phyloP scores from a whole-genome alignment of 345 rosid species.

The Salix arbutifolia region DNA sequence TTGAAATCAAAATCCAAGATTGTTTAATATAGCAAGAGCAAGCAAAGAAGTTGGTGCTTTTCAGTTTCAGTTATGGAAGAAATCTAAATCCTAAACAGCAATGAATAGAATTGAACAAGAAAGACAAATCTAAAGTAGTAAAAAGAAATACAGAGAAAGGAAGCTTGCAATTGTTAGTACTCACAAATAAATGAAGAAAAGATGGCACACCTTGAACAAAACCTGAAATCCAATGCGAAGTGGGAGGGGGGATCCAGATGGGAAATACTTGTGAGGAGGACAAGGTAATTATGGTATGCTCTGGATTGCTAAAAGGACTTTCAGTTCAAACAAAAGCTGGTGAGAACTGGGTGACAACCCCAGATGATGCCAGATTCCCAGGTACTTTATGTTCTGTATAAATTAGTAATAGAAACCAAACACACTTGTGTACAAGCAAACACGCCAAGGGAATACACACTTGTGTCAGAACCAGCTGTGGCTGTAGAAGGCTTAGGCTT shows the following conservation, averaged over 20 bases:
- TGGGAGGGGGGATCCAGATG: neutral
- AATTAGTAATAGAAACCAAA: neutral
- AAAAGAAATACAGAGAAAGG: conserved; percentile 1
- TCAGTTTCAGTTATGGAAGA: neutral
- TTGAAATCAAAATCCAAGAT: neutral
- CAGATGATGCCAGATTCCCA: conserved; percentile 28
- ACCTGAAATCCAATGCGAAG: neutral
- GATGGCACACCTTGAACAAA: conserved; percentile 35
- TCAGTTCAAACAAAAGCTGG: conserved; percentile 17
- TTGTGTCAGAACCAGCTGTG: neutral
- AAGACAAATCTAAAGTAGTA: neutral
- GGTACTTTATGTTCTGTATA: neutral
- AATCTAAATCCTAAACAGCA: neutral
- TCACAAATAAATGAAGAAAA: conserved; percentile 8
- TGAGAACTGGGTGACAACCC: conserved; percentile 17
- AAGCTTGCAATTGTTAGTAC: neutral
- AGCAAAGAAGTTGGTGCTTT: neutral
- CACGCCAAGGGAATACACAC: neutral
- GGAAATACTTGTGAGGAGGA: neutral
- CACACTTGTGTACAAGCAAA: neutral
- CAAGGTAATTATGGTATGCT: conserved; percentile 14
- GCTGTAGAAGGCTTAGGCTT: neutral
- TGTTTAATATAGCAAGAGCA: neutral
- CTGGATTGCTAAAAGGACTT: neutral
- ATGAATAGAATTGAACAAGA: neutral